Evolutionary conservation across 1,284 basidiomycete genomes (phyloP), one percentile per base, ranked within the genome.

Genomic region (Cryptococcus sp.): DNA sequence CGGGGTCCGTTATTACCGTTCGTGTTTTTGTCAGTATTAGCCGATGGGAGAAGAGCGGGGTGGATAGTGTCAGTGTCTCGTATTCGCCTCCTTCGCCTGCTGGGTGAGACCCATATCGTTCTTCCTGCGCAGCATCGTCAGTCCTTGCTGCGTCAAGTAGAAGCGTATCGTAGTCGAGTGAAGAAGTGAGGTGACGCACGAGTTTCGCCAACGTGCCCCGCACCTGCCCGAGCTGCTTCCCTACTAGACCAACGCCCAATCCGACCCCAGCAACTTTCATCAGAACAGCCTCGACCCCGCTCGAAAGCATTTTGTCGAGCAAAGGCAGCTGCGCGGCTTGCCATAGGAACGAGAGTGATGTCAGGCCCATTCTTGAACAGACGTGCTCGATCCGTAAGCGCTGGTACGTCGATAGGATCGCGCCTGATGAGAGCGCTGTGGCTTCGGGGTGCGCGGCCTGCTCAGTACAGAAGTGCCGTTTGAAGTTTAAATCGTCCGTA

Each of bases 1-100:
- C 75, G 39, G 68, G 77, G 62, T 79, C 78, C 84, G 72, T 85
- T 82, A 76, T 85, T 23, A 93, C 85, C 0, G 84, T 84, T 69
- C 91, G 86, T 0, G 84, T 84, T 50, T 87, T 84, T 25, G 78
- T 81, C 47, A 98, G 75, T 3, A 81, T 74, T 45, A 99, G 88
- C 13, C 84, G 82, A 49, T 83, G 82, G 65, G 89, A 90, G 83
- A 96, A 99, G 20, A 97, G 72, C 0, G 94, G 91, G 60, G 88
- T 90, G 68, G 98, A 91, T 20, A 95, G 80, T 1, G 95, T 96
- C 56, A 98, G 80, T 0, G 90, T 92, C 77, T 99, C 96, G 75
- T 98, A 99, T 80, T 99, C 96, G 1, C 96, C 96, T 3, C 96
- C 96, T 79, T 99, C 96, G 4, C 96, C 96, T 63, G 94, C 97